Evolutionary conservation across 75 land plant genomes (phyloP), one percentile per base, ranked within the genome.

Genomic region (Sequoiadendron giganteum): DNA sequence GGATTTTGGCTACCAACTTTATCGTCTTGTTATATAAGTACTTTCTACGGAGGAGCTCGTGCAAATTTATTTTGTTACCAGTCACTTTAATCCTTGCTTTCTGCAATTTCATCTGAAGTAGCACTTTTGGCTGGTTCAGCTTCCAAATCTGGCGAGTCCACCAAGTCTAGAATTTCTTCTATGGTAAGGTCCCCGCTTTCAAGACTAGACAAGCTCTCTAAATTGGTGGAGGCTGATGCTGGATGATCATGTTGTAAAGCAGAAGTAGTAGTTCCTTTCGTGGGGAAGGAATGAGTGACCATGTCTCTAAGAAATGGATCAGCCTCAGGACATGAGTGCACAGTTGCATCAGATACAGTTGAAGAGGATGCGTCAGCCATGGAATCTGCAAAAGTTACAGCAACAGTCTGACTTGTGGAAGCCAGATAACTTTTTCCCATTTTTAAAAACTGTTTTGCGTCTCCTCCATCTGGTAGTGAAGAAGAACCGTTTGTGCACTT

Each of bases 171-270:
- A 56, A 85, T 85, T 21, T 85, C 86, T 38, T 85, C 65, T 2
- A 85, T 52, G 10, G 68, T 85, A 9, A 85, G 68, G 15, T 85
- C 86, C 39, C 65, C 86, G 13, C 86, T 85, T 38, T 85, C 86
- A 85, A 85, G 58, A 65, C 86, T 85, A 48, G 86, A 54, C 16
- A 85, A 56, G 56, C 86, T 85, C 68, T 85, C 86, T 32, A 85
- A 38, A 52, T 56, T 56, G 38, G 77, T 56, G 38, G 77, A 10
- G 38, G 38, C 13, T 11, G 34, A 3, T 75, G 39, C 38, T n/a
- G 38, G 32, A 11, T 3, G 34, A 55, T 55, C 21, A 49, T 52
- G 36, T 28, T 85, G 47, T n/a, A 6, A 18, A 16, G 82, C 18
- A 4, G 5, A 1, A 19, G 30, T 10, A 21, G 18, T 48, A 5